Percentiles rank a stretch among this genome's conserved stretches.
Evolutionary conservation across 768 basidiomycete species (phyloP).

Genomic region (Cystofilobasidium ferigula): DNA sequence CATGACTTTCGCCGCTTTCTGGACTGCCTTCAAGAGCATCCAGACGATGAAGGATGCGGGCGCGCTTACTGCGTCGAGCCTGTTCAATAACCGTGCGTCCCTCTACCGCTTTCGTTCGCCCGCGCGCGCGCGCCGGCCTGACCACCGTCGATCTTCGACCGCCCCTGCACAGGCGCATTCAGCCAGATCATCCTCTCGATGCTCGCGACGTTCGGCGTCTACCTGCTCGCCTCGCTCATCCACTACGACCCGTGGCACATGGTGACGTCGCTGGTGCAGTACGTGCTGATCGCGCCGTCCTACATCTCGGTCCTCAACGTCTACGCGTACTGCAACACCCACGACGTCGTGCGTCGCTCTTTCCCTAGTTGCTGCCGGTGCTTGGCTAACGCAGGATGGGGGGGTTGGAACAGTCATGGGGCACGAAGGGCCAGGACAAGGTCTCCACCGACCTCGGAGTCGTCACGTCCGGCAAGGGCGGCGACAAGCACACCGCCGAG

Average conservation of each 20-base stretch:
- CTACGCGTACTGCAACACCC: slow-evolving; percentile 27
- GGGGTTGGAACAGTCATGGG: slow-evolving; percentile 59
- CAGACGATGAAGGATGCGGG: slow-evolving; percentile 47
- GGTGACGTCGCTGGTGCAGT: slow-evolving; percentile 87
- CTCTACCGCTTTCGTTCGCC: neutral
- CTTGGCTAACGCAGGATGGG: neutral
- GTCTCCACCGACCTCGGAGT: slow-evolving; percentile 73
- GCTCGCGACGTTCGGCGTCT: slow-evolving; percentile 77
- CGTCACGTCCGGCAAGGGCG: slow-evolving; percentile 48
- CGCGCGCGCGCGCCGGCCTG: slow-evolving; percentile 41
- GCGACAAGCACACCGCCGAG: slow-evolving; percentile 51
- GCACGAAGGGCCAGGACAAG: slow-evolving; percentile 89
- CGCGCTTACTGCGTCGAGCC: slow-evolving; percentile 45
- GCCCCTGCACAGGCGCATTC: slow-evolving; percentile 46
- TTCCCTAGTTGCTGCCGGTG: neutral
- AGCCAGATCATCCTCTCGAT: slow-evolving; percentile 76
- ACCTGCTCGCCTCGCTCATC: slow-evolving; percentile 70
- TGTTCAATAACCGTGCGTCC: slow-evolving; percentile 52
- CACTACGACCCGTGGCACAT: slow-evolving; percentile 92
- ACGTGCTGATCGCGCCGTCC: slow-evolving; percentile 79
- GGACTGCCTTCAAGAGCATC: slow-evolving; percentile 73
- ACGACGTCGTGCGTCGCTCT: neutral
- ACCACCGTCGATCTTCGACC: no score
- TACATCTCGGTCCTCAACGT: slow-evolving; percentile 50
- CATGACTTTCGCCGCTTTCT: slow-evolving; percentile 64